Base-by-base conservation (phyloP, 345 rosid species). In the Clarkia xantiana region DNA sequence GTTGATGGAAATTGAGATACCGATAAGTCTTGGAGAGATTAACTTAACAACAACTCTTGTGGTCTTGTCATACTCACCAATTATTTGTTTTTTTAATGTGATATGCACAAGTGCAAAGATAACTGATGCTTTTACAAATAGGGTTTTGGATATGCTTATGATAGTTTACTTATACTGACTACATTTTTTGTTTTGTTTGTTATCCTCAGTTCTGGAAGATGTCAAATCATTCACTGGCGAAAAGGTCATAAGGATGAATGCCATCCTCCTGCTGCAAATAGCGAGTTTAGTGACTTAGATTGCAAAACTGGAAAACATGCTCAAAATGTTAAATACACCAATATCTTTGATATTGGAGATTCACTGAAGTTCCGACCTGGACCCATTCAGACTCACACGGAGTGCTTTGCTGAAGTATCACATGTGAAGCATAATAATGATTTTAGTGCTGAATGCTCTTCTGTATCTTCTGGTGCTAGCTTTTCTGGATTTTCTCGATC, bases 171-270 rank as follows among this genome's bases (percentile, higher is more conserved):
- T 40, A 59, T 55, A 44, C 29, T 62, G 6, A 40, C 58, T 50
- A 58, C 58, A 18, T 11, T 49, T 19, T 36, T 47, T 29, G 34
- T 10, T 49, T 50, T 56, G n/a, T n/a, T n/a, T n/a, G n/a, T n/a
- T 72, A 71, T 42, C 42, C 23, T 57, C 71, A 91, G 98, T 66
- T 86, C 98, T 44, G 76, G 82, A 1, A 72, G 78, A 68, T 91
- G 98, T 70, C 98, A 91, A 72, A 72, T 86, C 61, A 64, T 78
- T 43, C 96, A 86, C 59, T 91, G 98, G 98, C 69, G 96, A 54
- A 93, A 81, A 80, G 98, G 96, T 61, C 98, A 90, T 65, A 86
- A 75, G 73, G 81, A 83, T 55, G 86, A 86, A 54, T 90, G 97
- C 56, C 69, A 34, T 51, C 83, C 81, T 59, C 74, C 80, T n/a